Base-by-base conservation (phyloP, 1,284 basidiomycete species). In the Trichosporon asahii region DNA sequence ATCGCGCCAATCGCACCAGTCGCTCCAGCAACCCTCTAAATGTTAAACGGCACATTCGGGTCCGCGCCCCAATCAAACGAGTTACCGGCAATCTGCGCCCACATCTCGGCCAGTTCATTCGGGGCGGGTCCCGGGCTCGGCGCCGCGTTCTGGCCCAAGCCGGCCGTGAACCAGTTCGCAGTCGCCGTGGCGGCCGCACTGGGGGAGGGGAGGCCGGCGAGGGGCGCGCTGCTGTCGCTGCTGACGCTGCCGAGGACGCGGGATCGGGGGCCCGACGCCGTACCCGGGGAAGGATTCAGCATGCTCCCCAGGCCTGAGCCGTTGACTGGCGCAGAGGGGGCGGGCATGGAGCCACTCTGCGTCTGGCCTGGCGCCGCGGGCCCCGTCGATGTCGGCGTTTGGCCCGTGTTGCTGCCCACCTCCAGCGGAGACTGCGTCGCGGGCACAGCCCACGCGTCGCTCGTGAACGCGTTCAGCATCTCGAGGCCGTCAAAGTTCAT, bases 11-110 rank as follows among this genome's bases (percentile, higher is more conserved):
- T 12, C 40, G 18, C 18, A 12, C 18, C 18, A 12, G 9, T 12
- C 11, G 11, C 40, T 12, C 3, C 35, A 12, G 14, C 9, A 37
- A 37, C 57, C 15, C 15, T 49, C 61, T 69, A 80, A 29, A 82
- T 79, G 53, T 78, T 79, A 73, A 82, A 82, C 14, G 81, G 81
- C n/a, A 82, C 79, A 70, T 65, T 80, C 27, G 81, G 81, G 70
- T 82, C 81, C 27, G 81, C 78, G 65, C 77, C 76, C 81, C 81
- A 82, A 73, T 82, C 79, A 66, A 80, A 81, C 23, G 75, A 74
- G 33, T 73, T 74, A 23, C 78, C 79, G 1, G 78, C 76, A 31
- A 82, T 76, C 73, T 82, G 81, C 49, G 71, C 76, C 81, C 81
- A 82, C 64, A 82, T 78, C 53, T 80, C 78, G 1, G 73, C 72